Base-by-base conservation (phyloP, 345 rosid genomes). In the Eucalyptus sp. region DNA sequence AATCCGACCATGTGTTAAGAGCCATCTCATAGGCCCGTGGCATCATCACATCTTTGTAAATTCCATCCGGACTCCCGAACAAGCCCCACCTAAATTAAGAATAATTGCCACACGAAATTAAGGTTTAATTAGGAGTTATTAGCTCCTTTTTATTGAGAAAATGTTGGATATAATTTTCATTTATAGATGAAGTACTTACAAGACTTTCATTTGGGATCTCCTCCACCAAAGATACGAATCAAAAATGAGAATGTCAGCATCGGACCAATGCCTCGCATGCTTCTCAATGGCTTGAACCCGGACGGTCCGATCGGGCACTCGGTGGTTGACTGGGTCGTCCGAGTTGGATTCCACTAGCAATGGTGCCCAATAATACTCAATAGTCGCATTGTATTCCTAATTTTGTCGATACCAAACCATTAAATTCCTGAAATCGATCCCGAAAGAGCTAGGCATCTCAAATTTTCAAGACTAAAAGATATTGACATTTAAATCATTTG, bases 181-280 rank as follows among this genome's bases (percentile, higher is more conserved):
- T 76, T 76, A 76, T 76, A 76, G 49, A 88, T 81, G 41, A 62
- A 20, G 87, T 81, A 90, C 99, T 98, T 91, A 98, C 99, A 97
- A 50, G 52, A 96, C 94, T 89, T 94, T 95, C 93, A 98, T 98
- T 80, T 88, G 54, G 83, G 94, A 90, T 84, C 91, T 92, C 93
- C 96, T 96, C 99, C 99, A 97, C 99, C 99, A 98, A 41, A 96
- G 94, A 86, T 97, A 98, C 13, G 99, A 94, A 91, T 98, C 96
- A 80, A 97, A 97, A 33, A 98, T 93, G 46, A 98, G 94, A 58
- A 94, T 90, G 91, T 96, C 97, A 13, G 94, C 95, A 18, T 94
- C 88, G 4, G 96, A 96, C 99, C 99, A 98, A 60, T 94, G 94
- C 87, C 92, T 93, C 1, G 96, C 99, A 88, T 98, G 99, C 91